phyloP scores from a whole-genome alignment of 768 basidiomycete genomes.

The Boletellus emodensis region DNA sequence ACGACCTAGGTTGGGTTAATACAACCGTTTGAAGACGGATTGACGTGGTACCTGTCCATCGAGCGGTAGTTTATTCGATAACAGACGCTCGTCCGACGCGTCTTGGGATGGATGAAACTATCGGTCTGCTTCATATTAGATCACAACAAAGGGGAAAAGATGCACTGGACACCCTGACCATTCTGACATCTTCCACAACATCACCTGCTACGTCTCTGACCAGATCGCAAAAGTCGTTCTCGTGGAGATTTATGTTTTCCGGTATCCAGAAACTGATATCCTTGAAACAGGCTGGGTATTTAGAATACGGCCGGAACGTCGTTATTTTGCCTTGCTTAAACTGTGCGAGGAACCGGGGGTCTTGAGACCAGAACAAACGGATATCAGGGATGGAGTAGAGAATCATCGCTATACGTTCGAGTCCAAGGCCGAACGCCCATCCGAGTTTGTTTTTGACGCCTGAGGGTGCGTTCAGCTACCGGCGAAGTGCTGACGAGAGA shows the following conservation, averaged over 20 bases:
- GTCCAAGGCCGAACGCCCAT: conserved; percentile 97
- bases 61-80: conserved; percentile 94
- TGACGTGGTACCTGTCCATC: conserved; percentile 74
- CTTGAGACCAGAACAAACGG: conserved; percentile 93
- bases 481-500: neutral
- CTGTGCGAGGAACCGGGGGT: conserved; percentile 82
- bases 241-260: conserved; percentile 58
- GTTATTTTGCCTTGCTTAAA: conserved; percentile 75
- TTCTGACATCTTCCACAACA: conserved; percentile 83
- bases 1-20: conserved; percentile 47
- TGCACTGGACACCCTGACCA: conserved; percentile 43
- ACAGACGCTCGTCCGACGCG: conserved; percentile 71
- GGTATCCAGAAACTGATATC: conserved; percentile 94
- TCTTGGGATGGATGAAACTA: conserved; percentile 86
- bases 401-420: conserved; percentile 98
- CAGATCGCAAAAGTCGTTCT: conserved; percentile 96
- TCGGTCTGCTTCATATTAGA: conserved; percentile 63
- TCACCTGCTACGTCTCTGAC: conserved; percentile 93
- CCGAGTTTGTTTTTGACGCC: conserved; percentile 82
- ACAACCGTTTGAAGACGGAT: neutral
- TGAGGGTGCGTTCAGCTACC: conserved; percentile 27
- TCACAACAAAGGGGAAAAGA: neutral
- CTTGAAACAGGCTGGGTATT: conserved; percentile 89
- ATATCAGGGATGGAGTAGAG: conserved; percentile 97
- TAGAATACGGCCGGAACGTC: conserved; percentile 87